These are phyloP conservation scores for Aschersonia sp. DNA, from an alignment of 2,329 filamentous ascomycete genomes.

Conservation along the genomic window DNA sequence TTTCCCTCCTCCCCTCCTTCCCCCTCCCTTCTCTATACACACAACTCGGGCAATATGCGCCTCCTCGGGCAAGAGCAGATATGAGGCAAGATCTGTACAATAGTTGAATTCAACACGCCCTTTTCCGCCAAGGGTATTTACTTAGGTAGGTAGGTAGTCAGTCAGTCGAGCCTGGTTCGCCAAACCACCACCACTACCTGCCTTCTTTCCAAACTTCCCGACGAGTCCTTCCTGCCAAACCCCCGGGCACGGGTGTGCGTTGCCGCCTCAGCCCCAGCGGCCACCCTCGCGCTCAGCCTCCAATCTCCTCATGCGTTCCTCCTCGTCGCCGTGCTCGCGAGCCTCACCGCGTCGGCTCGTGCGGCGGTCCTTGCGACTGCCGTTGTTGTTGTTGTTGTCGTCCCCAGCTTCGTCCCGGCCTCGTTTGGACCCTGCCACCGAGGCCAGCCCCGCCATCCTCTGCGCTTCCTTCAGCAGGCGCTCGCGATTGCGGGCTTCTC, in stretches of 20 bases:
- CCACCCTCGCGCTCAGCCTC: conserved; percentile 45
- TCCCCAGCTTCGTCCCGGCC: conserved; percentile 22
- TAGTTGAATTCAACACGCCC: too few species aligned
- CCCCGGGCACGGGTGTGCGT: not conserved
- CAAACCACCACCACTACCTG: too few species aligned
- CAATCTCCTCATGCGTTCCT: conserved; percentile 38
- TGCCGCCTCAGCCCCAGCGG: conserved; percentile 25
- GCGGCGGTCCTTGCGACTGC: conserved; percentile 22
- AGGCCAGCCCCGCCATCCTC: conserved; percentile 40
- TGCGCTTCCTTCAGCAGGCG: conserved; percentile 55
- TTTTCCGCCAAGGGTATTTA: too few species aligned
- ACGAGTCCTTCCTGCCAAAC: not conserved
- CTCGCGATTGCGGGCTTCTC: conserved; percentile 51
- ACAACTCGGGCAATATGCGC: too few species aligned
- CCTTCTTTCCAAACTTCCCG: not conserved
- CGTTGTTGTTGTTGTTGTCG: conserved; percentile 9
- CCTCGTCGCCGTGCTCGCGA: conserved; percentile 29
- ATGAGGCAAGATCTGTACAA: too few species aligned
- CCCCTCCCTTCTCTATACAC: too few species aligned
- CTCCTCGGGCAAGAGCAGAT: too few species aligned
- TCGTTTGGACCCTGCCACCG: conserved; percentile 33
- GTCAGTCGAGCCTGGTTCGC: too few species aligned
- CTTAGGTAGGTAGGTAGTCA: too few species aligned
- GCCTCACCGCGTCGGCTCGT: conserved; percentile 32
- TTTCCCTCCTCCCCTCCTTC: too few species aligned